These are phyloP conservation scores for Neoscytalidium dimidiatum DNA, from an alignment of 2,329 filamentous ascomycete genomes.

Conservation along the genomic window DNA sequence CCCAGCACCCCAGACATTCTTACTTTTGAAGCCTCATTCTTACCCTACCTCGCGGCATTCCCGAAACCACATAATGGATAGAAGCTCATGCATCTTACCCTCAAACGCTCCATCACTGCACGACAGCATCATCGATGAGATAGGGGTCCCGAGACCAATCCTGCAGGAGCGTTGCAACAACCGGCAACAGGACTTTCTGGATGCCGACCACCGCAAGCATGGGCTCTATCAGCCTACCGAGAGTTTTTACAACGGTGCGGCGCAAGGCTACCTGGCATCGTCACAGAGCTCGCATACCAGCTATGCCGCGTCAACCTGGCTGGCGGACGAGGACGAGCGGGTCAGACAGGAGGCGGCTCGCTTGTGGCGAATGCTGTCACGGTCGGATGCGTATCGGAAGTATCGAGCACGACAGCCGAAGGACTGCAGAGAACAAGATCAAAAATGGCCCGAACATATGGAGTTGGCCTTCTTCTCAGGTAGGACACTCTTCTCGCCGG, in stretches of 20 bases:
- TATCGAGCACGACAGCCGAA: conserved; percentile 46
- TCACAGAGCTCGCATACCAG: conserved; percentile 1
- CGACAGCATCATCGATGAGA: conserved; percentile 26
- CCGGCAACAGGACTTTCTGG: conserved; percentile 36
- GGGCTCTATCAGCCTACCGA: conserved; percentile 19
- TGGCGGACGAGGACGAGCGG: conserved; percentile 18
- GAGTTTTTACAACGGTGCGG: conserved; percentile 10
- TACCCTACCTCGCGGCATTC: conserved; percentile 23
- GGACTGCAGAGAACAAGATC: conserved; percentile 33
- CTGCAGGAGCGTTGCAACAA: conserved; percentile 47
- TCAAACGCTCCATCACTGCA: conserved; percentile 44
- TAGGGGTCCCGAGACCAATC: conserved; percentile 32
- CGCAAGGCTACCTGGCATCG: conserved; percentile 4
- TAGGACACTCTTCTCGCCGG: conserved; percentile 27
- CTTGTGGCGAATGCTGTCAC: conserved; percentile 32
- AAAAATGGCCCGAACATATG: conserved; percentile 51
- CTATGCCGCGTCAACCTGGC: neutral
- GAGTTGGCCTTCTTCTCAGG: conserved; percentile 52
- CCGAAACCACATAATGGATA: conserved; percentile 19
- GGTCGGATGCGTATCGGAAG: conserved; percentile 47
- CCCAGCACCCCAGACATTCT: conserved; percentile 43
- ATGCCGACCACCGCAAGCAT: conserved; percentile 32
- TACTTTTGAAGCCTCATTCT: conserved; percentile 30
- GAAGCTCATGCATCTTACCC: conserved; percentile 42
- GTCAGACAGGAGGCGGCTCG: conserved; percentile 26